These are phyloP conservation scores for Pichia sp. DNA, from an alignment of 1,139 yeast genomes.

Conservation along the genomic window DNA sequence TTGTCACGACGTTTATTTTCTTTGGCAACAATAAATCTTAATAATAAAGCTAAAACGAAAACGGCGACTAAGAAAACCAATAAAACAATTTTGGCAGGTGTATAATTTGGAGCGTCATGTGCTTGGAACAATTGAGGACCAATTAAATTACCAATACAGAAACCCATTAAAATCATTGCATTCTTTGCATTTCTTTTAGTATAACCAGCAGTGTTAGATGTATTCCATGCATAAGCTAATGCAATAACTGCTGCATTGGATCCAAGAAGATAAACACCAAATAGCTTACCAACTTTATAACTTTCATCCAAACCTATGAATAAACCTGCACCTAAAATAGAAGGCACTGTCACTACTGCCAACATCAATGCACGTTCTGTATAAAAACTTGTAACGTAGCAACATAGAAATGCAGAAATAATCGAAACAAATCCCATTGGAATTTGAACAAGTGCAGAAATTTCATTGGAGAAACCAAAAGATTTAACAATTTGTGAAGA, in stretches of 20 bases:
- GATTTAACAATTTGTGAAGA: slow-evolving; percentile 43
- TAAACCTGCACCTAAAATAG: slow-evolving; percentile 17
- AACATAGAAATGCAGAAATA: slow-evolving; percentile 15
- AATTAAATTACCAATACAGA: slow-evolving; percentile 53
- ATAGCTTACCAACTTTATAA: slow-evolving; percentile 17
- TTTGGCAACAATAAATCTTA: slow-evolving; percentile 34
- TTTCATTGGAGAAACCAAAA: slow-evolving; percentile 37
- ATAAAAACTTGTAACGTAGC: slow-evolving; percentile 17
- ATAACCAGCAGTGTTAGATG: slow-evolving; percentile 58
- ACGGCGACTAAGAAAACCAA: slow-evolving; percentile 38
- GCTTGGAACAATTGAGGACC: slow-evolving; percentile 44
- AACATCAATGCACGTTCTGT: slow-evolving; percentile 14
- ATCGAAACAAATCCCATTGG: slow-evolving; percentile 34
- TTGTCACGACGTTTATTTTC: slow-evolving; percentile 41
- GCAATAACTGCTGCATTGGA: slow-evolving; percentile 17
- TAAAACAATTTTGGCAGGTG: slow-evolving; percentile 42
- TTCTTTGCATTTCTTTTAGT: slow-evolving; percentile 40
- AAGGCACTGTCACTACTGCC: slow-evolving; percentile 12
- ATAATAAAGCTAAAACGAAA: slow-evolving; percentile 26
- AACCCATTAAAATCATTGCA: slow-evolving; percentile 49
- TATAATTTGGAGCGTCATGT: slow-evolving; percentile 37
- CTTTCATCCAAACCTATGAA: slow-evolving; percentile 9
- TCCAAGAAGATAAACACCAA: slow-evolving; percentile 19
- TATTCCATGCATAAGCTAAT: slow-evolving; percentile 37
- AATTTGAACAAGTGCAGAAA: slow-evolving; percentile 38